These are phyloP conservation scores for Lactarius sp. DNA, from an alignment of 768 basidiomycete species.

Conservation along the genomic window DNA sequence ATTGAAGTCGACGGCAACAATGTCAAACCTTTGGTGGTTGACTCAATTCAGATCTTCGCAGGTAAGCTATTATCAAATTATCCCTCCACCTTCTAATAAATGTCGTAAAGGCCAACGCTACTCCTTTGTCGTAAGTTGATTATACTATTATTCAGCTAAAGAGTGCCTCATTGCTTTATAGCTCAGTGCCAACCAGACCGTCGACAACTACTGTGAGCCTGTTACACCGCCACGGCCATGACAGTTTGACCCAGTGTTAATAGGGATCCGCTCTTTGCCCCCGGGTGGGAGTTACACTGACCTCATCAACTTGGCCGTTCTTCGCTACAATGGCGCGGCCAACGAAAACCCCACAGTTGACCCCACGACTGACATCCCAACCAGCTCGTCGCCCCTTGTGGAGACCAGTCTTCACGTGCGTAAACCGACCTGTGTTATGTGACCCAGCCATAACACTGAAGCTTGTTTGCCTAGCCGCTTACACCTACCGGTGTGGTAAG, in stretches of 20 bases:
- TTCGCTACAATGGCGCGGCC: conserved; percentile 26
- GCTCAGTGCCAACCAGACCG: conserved; percentile 15
- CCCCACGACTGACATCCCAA: conserved; percentile 8
- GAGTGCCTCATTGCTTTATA: neutral
- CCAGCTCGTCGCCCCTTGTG: conserved; percentile 7
- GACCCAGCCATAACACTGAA: neutral
- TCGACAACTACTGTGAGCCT: conserved; percentile 14
- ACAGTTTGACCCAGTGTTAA: neutral
- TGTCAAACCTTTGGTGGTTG: conserved; percentile 23
- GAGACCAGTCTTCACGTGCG: conserved; percentile 19
- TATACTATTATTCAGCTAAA: neutral
- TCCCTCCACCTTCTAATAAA: neutral
- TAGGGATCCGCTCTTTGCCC: conserved; percentile 19
- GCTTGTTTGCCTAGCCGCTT: conserved; percentile 8
- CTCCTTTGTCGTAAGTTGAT: conserved; percentile 21
- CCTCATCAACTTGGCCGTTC: conserved; percentile 24
- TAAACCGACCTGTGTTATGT: neutral
- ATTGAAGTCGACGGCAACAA: conserved; percentile 28
- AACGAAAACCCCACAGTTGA: conserved; percentile 19
- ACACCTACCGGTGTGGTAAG: conserved; percentile 8
- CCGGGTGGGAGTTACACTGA: neutral
- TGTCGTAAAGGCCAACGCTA: conserved; percentile 24
- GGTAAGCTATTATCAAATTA: conserved; percentile 2
- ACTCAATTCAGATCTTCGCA: conserved; percentile 24
- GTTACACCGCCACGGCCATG: neutral